Evolutionary conservation across 1,284 basidiomycete genomes (phyloP).

Genomic region (Neolentinus lepideus): DNA sequence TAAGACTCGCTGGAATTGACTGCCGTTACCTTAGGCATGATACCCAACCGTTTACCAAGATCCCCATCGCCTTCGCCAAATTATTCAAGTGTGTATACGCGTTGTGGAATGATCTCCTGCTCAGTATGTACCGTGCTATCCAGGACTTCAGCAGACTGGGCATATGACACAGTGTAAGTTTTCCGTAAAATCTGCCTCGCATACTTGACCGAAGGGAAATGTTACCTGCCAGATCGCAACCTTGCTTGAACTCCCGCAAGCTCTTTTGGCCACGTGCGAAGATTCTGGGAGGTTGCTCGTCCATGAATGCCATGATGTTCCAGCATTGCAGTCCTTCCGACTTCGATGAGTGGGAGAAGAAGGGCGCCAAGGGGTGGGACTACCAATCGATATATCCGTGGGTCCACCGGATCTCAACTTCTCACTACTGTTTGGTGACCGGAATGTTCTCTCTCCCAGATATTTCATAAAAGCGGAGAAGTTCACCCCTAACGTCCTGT

Average conservation of each 20-base stretch:
- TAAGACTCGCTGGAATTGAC: too few relatives aligned
- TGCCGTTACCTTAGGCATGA: slow-evolving; percentile 3
- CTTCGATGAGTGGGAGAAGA: slow-evolving; percentile 60
- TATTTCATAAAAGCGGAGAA: slow-evolving; percentile 59
- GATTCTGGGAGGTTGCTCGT: slow-evolving; percentile 66
- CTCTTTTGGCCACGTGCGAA: slow-evolving; percentile 28
- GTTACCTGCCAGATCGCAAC: neutral
- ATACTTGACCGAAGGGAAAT: neutral
- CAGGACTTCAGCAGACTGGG: slow-evolving; percentile 9
- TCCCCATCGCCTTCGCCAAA: slow-evolving; percentile 4
- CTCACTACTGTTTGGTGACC: slow-evolving; percentile 1
- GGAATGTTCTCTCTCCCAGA: slow-evolving; percentile 5
- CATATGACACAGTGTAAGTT: slow-evolving; percentile 5
- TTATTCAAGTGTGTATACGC: slow-evolving; percentile 8
- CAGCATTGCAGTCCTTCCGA: slow-evolving; percentile 63
- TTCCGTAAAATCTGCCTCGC: neutral
- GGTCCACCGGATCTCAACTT: neutral
- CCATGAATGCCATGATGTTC: slow-evolving; percentile 65
- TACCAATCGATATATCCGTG: neutral
- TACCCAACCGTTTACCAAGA: slow-evolving; percentile 3
- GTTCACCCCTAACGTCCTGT: slow-evolving; percentile 37
- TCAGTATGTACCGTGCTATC: too few relatives aligned
- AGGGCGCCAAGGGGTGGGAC: slow-evolving; percentile 35
- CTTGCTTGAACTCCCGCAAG: neutral
- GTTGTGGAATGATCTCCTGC: too few relatives aligned